phyloP scores from a whole-genome alignment of 306 rosid genomes.

The barrel medic (Medicago truncatula) region MtrunA17r5.0-ANR NC_053043.1:2863501-2864000 shows the following conservation, averaged over 20 bases:
- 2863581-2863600: conserved; percentile 84
- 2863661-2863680: conserved; percentile 87
- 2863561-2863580: conserved; percentile 89
- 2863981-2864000: conserved; percentile 52
- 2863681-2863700: conserved; percentile 87
- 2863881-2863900: conserved; percentile 67
- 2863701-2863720: conserved; percentile 98
- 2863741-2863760: conserved; percentile 93
- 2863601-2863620: conserved; percentile 93
- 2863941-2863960: conserved; percentile 70
- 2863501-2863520: conserved; percentile 90
- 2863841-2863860: conserved; percentile 86
- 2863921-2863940: conserved; percentile 77
- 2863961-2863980: conserved; percentile 62
- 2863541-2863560: conserved; percentile 99
- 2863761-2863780: conserved; percentile 81
- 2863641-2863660: conserved; percentile 98
- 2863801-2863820: conserved; percentile 68
- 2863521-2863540: conserved; percentile 92
- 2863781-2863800: conserved; percentile 83
- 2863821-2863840: conserved; percentile 86
- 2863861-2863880: conserved; percentile 77
- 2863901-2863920: conserved; percentile 56
- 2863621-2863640: conserved; percentile 83
- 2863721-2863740: conserved; percentile 99